Conservation (phyloP, 2,329 filamentous ascomycete species). For the Colletotrichum spinosum region DNA sequence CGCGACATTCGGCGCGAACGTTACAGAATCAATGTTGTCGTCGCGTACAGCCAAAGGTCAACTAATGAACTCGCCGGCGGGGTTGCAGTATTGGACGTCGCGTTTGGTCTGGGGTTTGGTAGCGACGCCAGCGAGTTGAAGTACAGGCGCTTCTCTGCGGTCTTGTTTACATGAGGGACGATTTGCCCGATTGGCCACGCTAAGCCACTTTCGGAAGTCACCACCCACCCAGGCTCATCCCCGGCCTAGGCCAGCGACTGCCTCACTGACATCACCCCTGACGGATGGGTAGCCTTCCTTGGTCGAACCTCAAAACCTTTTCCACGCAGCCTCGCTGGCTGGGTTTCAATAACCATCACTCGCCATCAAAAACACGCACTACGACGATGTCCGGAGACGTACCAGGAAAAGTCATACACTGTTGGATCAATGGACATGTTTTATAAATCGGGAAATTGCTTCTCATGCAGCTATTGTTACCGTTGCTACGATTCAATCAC, state of each 20-base stretch:
- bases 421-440: background rate
- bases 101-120: conserved; percentile 26
- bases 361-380: background rate
- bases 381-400: background rate
- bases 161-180: conserved; percentile 40
- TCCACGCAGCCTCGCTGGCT: no score
- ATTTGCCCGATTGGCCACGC: conserved; percentile 32
- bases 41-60: no score
- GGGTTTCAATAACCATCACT: background rate
- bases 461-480: conserved; percentile 37
- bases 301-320: no score
- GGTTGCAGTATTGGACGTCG: conserved; percentile 23
- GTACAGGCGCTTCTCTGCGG: conserved; percentile 22
- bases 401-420: background rate
- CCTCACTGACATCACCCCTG: conserved; percentile 17
- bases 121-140: conserved; percentile 22
- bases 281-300: no score
- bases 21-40: background rate
- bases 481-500: conserved; percentile 30
- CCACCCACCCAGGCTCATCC: conserved; percentile 34
- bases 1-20: conserved; percentile 33
- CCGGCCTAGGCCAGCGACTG: conserved; percentile 32
- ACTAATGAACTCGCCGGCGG: conserved; percentile 6
- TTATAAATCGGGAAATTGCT: conserved; percentile 18
- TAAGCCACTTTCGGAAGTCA: conserved; percentile 39